phyloP scores from a whole-genome alignment of 1,284 basidiomycete species.

The Meripilus lineatus region DNA sequence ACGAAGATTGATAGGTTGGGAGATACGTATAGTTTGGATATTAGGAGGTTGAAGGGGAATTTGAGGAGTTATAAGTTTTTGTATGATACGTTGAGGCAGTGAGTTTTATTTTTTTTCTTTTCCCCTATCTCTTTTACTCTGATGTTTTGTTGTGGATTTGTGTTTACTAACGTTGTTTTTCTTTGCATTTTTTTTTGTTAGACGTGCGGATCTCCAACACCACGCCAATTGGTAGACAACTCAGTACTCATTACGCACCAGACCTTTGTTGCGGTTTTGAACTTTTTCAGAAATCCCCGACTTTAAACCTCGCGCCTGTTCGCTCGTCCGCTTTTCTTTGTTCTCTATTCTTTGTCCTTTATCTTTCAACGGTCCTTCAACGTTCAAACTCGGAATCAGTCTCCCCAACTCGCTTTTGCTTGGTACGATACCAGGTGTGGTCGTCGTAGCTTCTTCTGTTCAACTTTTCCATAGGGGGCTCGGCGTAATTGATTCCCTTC shows the following conservation, averaged over 20 bases:
- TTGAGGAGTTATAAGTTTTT: conserved; percentile 92
- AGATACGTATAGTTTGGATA: conserved; percentile 85
- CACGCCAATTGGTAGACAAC: conserved; percentile 19
- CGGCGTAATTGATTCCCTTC: conserved; percentile 5
- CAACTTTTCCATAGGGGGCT: conserved; percentile 6
- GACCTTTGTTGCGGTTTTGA: no score
- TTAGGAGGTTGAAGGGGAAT: conserved; percentile 88
- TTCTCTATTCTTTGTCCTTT: no score
- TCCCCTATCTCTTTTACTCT: conserved; percentile 10
- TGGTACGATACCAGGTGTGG: no score
- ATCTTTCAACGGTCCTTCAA: no score
- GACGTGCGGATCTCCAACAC: conserved; percentile 42
- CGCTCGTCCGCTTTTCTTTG: no score
- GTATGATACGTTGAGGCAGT: conserved; percentile 88
- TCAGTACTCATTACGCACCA: no score
- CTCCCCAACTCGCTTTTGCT: no score
- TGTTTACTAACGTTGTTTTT: conserved; percentile 5
- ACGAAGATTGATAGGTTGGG: conserved; percentile 84
- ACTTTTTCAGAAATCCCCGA: no score
- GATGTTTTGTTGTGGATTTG: no score
- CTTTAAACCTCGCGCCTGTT: no score
- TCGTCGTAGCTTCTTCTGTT: no score
- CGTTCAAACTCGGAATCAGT: no score
- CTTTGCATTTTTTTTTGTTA: conserved; percentile 5
- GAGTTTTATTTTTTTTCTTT: conserved; percentile 32